Evolutionary conservation across 2,329 filamentous ascomycete genomes (phyloP).

Genomic region (Colletotrichum lupini): DNA sequence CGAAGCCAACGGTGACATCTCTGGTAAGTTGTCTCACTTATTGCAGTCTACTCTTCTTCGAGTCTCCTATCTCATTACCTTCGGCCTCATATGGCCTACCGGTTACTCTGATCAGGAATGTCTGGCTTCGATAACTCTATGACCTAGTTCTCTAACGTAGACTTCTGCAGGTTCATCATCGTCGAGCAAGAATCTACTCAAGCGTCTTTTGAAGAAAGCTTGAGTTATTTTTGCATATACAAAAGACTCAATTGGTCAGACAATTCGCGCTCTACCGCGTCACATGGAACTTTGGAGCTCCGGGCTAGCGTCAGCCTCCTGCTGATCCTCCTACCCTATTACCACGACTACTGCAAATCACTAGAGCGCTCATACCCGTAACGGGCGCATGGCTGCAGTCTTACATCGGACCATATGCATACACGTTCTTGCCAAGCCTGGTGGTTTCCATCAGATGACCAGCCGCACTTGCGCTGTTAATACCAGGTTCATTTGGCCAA

Average conservation of each 20-base stretch:
- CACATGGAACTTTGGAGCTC: background rate
- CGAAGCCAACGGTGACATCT: slow-evolving; percentile 1
- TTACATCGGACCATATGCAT: background rate
- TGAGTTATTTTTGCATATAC: background rate
- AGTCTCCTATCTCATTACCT: background rate
- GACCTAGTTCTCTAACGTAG: background rate
- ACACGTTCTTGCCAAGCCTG: background rate
- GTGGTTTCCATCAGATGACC: background rate
- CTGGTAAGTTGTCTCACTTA: background rate
- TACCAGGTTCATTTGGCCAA: background rate
- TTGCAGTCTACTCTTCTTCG: background rate
- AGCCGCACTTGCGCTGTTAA: background rate
- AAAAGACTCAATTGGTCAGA: background rate
- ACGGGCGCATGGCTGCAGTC: background rate
- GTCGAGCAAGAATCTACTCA: slow-evolving; percentile 22
- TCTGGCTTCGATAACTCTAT: background rate
- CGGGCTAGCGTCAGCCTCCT: background rate
- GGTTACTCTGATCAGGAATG: background rate
- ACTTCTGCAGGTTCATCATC: slow-evolving; percentile 10
- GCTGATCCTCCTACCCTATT: background rate
- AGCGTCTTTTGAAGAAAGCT: slow-evolving; percentile 29
- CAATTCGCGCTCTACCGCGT: background rate
- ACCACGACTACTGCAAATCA: background rate
- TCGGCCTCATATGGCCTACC: background rate
- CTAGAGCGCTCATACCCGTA: background rate